phyloP scores from a whole-genome alignment of 2,329 filamentous ascomycete genomes.

The Zasmidium cellare region DNA sequence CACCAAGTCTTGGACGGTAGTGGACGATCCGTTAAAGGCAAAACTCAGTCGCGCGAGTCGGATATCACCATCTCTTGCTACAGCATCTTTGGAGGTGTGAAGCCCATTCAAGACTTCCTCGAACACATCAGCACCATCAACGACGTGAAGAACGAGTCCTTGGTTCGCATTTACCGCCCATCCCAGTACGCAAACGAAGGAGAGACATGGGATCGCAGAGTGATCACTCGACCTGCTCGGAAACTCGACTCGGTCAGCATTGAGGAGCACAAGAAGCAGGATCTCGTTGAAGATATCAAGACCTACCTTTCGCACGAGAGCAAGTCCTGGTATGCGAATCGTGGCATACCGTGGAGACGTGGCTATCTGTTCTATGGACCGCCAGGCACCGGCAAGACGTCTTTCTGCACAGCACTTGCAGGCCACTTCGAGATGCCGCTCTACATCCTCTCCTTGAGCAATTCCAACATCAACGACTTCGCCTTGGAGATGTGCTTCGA shows the following conservation, averaged over 20 bases:
- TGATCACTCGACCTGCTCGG: slow-evolving; percentile 59
- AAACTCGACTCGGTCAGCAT: slow-evolving; percentile 73
- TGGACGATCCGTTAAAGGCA: slow-evolving; percentile 10
- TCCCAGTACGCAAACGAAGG: slow-evolving; percentile 13
- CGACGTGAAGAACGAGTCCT: slow-evolving; percentile 26
- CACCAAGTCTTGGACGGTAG: slow-evolving; percentile 1
- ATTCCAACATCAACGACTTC: slow-evolving; percentile 90
- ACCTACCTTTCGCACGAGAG: slow-evolving; percentile 71
- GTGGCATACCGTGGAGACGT: slow-evolving; percentile 80
- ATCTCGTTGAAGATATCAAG: slow-evolving; percentile 68
- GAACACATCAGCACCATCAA: slow-evolving; percentile 48
- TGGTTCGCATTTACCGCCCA: slow-evolving; percentile 20
- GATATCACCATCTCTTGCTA: slow-evolving; percentile 22
- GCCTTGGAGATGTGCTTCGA: slow-evolving; percentile 98
- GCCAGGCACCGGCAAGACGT: slow-evolving; percentile 94
- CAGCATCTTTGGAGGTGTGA: slow-evolving; percentile 27
- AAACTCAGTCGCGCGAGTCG: slow-evolving; percentile 2
- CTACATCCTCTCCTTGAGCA: slow-evolving; percentile 92
- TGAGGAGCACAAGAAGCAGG: slow-evolving; percentile 63
- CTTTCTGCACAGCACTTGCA: slow-evolving; percentile 91
- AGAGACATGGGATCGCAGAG: slow-evolving; percentile 34
- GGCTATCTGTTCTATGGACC: slow-evolving; percentile 93
- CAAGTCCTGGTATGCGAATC: slow-evolving; percentile 73
- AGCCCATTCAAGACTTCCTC: slow-evolving; percentile 39
- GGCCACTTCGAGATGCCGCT: slow-evolving; percentile 96